phyloP scores from a whole-genome alignment of 345 rosid genomes.

The Eutrema yunnanense region DNA sequence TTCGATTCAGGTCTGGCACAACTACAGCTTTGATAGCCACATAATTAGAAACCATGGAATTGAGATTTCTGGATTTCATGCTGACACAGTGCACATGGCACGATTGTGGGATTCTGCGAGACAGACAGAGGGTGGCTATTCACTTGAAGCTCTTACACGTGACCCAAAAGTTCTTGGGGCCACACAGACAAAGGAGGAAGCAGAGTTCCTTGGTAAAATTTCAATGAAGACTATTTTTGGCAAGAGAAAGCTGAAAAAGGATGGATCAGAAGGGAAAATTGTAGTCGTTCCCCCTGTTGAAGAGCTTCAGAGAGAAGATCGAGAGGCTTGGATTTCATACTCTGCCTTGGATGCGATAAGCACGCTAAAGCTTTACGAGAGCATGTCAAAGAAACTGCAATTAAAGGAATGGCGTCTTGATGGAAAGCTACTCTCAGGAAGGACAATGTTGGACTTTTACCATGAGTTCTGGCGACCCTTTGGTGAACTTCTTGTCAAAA shows the following conservation, averaged over 20 bases:
- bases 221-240: constrained; percentile 93
- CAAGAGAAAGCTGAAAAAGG: constrained; percentile 68
- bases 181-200: constrained; percentile 32
- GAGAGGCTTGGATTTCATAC: constrained; percentile 76
- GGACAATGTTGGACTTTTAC: constrained; percentile 73
- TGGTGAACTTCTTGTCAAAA: constrained; percentile 77
- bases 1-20: constrained; percentile 84
- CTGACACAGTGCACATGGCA: constrained; percentile 99
- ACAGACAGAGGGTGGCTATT: constrained; percentile 71
- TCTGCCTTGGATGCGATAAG: constrained; percentile 92
- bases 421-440: constrained; percentile 37
- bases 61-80: constrained; percentile 80
- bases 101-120: constrained; percentile 93
- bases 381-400: constrained; percentile 51
- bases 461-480: constrained; percentile 73
- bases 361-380: constrained; percentile 75
- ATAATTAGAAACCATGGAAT: constrained; percentile 73
- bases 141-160: constrained; percentile 91
- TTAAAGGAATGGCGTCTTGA: constrained; percentile 54
- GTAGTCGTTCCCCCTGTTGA: constrained; percentile 70
- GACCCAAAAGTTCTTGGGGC: constrained; percentile 52
- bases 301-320: constrained; percentile 74
- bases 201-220: constrained; percentile 67
- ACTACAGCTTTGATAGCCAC: constrained; percentile 93
- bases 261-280: constrained; percentile 85